These are phyloP conservation scores for Cardamine occulta DNA, from an alignment of 345 rosid species.

Conservation along the genomic window DNA sequence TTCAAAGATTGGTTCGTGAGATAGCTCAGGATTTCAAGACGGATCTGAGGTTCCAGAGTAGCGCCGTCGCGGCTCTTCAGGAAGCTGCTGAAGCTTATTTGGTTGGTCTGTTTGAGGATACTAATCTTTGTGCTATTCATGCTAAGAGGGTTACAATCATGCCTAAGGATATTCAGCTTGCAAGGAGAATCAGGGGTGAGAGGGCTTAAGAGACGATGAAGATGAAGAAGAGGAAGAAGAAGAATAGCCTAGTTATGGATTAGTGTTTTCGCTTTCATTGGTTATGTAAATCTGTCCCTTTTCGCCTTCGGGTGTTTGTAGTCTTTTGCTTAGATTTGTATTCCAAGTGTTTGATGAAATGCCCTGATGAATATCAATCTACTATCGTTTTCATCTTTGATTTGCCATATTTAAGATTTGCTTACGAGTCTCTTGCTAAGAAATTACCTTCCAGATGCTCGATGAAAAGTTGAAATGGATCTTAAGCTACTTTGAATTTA, in stretches of 20 bases:
- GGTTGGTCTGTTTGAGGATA: slow-evolving; percentile 59
- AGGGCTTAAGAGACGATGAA: slow-evolving; percentile 45
- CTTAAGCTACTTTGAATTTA: no score
- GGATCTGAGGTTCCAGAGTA: slow-evolving; percentile 66
- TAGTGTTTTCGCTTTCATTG: neutral
- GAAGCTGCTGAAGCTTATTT: slow-evolving; percentile 62
- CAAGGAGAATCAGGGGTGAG: slow-evolving; percentile 65
- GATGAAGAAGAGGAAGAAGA: neutral
- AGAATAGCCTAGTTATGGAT: neutral
- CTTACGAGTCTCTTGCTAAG: neutral
- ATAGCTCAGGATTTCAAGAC: slow-evolving; percentile 73
- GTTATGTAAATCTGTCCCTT: slow-evolving; percentile 8
- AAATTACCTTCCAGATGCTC: neutral
- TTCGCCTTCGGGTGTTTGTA: neutral
- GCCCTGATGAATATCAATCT: neutral
- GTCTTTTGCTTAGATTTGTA: neutral
- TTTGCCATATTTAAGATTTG: neutral
- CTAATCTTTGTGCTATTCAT: slow-evolving; percentile 63
- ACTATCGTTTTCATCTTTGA: neutral
- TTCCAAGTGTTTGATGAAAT: slow-evolving; percentile 5
- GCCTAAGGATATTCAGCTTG: slow-evolving; percentile 67
- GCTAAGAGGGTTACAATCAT: slow-evolving; percentile 67
- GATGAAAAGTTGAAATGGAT: neutral
- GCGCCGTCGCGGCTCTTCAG: slow-evolving; percentile 62
- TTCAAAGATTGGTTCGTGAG: slow-evolving; percentile 53